A percentile compares a stretch with the other conserved stretches of the same genome.
Evolutionary conservation across 768 basidiomycete species (phyloP).

Genomic region (Paxillus ammoniavirescens): DNA sequence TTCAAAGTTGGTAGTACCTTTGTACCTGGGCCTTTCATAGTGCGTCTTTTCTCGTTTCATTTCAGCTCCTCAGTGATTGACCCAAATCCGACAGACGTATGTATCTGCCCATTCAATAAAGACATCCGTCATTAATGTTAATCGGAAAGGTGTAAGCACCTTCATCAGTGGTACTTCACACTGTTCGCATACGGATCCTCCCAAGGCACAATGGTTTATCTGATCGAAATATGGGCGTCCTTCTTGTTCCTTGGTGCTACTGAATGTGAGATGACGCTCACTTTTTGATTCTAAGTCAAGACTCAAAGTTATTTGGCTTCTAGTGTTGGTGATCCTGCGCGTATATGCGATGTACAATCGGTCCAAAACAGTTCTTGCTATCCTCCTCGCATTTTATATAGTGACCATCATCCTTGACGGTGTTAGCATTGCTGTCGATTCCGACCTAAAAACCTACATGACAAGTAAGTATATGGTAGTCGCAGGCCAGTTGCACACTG

Average conservation of each 20-base stretch:
- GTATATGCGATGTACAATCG: constrained; percentile 17
- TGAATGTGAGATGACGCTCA: constrained; percentile 7
- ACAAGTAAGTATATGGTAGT: background rate
- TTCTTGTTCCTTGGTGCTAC: constrained; percentile 11
- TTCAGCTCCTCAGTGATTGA: background rate
- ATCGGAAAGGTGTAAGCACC: constrained; percentile 11
- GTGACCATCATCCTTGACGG: background rate
- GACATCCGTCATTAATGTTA: background rate
- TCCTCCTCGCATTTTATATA: constrained; percentile 5
- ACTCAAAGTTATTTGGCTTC: background rate
- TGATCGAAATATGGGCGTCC: constrained; percentile 5
- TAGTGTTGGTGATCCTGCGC: constrained; percentile 21
- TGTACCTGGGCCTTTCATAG: constrained; percentile 4
- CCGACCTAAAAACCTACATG: background rate
- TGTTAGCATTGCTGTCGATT: background rate
- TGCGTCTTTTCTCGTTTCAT: background rate
- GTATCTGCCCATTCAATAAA: background rate
- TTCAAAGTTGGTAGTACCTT: constrained; percentile 5
- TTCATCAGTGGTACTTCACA: background rate
- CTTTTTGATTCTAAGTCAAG: background rate
- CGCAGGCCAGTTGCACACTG: too few relatives aligned
- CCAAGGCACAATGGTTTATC: constrained; percentile 6
- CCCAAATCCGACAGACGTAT: background rate
- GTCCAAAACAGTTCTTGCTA: constrained; percentile 3
- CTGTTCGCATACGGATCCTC: background rate